Conservation (phyloP, 306 rosid genomes). For the Quercus engelmannii region DNA sequence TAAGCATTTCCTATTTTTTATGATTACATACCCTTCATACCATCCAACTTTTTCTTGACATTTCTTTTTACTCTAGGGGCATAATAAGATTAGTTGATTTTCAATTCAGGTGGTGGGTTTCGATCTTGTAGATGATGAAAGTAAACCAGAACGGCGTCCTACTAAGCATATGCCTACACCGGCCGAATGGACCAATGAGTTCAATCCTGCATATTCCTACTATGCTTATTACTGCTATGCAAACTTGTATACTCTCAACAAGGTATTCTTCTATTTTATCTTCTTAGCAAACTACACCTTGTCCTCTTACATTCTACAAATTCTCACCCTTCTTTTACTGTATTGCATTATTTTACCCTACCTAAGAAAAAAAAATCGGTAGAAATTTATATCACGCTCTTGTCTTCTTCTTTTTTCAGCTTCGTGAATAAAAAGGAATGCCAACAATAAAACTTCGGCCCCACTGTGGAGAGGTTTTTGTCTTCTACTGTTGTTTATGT, state of each 20-base stretch:
- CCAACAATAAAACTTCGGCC: constrained; percentile 71
- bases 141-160: constrained; percentile 91
- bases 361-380: background rate
- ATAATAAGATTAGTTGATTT: constrained; percentile 5
- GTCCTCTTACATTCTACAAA: background rate
- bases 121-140: constrained; percentile 85
- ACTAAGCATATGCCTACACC: constrained; percentile 94
- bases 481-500: constrained; percentile 3
- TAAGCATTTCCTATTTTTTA: background rate
- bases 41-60: background rate
- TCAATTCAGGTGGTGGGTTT: constrained; percentile 73
- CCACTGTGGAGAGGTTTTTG: constrained; percentile 85
- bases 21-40: background rate
- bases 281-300: constrained; percentile 4
- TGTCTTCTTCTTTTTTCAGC: constrained; percentile 43
- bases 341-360: background rate
- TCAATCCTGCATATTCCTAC: constrained; percentile 84
- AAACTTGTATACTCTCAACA: constrained; percentile 72
- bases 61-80: background rate
- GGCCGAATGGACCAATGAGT: constrained; percentile 76
- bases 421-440: constrained; percentile 66
- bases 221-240: constrained; percentile 77
- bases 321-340: background rate
- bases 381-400: background rate
- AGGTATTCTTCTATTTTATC: constrained; percentile 40